Evolutionary conservation across 2,329 filamentous ascomycete species (phyloP).

Genomic region (Claviceps lovelessii): DNA sequence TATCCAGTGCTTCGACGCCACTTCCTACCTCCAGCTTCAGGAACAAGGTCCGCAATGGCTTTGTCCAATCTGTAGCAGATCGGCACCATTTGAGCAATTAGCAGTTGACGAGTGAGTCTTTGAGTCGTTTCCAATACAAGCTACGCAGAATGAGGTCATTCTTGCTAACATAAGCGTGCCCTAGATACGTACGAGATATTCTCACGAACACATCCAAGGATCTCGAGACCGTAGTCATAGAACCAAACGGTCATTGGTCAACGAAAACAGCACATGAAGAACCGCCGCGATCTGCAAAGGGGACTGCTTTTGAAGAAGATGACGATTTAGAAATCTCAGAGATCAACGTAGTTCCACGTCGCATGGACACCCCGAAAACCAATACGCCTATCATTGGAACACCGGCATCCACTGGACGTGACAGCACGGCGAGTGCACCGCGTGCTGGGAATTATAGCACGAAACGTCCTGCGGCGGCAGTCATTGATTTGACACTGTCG

Average conservation of each 20-base stretch:
- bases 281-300: constrained; percentile 14
- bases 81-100: constrained; percentile 64
- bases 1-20: constrained; percentile 88
- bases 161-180: constrained; percentile 2
- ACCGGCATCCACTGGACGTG: constrained; percentile 22
- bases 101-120: constrained; percentile 68
- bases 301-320: constrained; percentile 24
- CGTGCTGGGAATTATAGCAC: constrained; percentile 22
- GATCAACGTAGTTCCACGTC: constrained; percentile 22
- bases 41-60: constrained; percentile 93
- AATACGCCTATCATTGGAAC: constrained; percentile 23
- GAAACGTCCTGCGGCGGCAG: constrained; percentile 36
- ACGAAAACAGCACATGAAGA: constrained; percentile 23
- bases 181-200: constrained; percentile 76
- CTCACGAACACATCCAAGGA: constrained; percentile 55
- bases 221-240: constrained; percentile 76
- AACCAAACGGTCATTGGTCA: constrained; percentile 71
- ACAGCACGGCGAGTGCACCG: constrained; percentile 22
- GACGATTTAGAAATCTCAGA: constrained; percentile 37
- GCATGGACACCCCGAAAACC: constrained; percentile 23
- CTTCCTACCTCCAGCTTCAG: constrained; percentile 81
- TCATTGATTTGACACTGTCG: constrained; percentile 46
- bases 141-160: background rate
- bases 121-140: no score
- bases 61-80: constrained; percentile 87